Base-by-base conservation (phyloP, 169 alveolate species). In the Theileria parva region DNA sequence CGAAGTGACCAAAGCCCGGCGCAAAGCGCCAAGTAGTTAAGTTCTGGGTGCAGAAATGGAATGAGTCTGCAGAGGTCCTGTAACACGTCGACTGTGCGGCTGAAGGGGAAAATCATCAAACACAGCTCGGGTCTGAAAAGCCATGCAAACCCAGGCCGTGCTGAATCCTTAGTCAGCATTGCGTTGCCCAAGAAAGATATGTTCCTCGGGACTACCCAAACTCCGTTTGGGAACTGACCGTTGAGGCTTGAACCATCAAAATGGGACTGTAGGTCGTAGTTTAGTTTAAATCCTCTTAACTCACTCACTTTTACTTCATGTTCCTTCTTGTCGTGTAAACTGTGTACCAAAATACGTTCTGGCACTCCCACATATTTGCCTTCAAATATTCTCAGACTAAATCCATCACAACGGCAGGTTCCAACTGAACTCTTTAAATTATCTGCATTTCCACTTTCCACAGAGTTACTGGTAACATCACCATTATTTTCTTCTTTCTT, bases 161-260 rank as follows among this genome's bases (percentile, higher is more conserved):
- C 15, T 28, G 74, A 32, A 34, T 53, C 67, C 44, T 53, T 51
- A n/a, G 81, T 27, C n/a, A 64, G 3, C 28, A 30, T n/a, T 32
- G 28, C 19, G 19, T 74, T 81, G 7, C 60, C 50, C 64, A 34
- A 39, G 63, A 61, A 74, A 30, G 67, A 50, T 25, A 81, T 21
- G 19, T 76, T 48, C 7, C 90, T 65, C 6, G 90, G 90, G 19
- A 84, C 81, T 8, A 84, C 90, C 90, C 90, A 84, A 7, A 77
- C 74, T 23, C 80, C 69, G 30, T 70, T 75, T 53, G 69, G 81
- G 78, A 77, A 84, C 21, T 77, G 67, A 0, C 34, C 30, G n/a
- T 72, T 30, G 17, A 21, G 48, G 12, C 69, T 55, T 15, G 19
- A 72, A 19, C 80, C 48, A 53, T 84, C 90, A 50, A 84, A 84